Evolutionary conservation across 768 basidiomycete species (phyloP), one percentile per base, ranked within the genome.

Genomic region (Gelatoporia subvermispora): DNA sequence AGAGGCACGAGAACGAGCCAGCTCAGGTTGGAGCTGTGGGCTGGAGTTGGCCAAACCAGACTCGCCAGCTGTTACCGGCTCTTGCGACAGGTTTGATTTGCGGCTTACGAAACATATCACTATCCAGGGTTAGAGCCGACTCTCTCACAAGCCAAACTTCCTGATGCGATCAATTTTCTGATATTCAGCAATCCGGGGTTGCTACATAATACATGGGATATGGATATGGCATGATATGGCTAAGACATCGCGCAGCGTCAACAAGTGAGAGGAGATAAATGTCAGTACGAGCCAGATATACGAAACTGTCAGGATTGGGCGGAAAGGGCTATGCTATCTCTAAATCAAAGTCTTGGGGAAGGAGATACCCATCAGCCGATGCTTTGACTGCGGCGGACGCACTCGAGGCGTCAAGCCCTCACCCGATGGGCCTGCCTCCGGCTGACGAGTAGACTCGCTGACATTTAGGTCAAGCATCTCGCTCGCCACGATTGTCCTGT

Each of bases 81-180:
- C 38, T 43, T 21, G 53, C 49, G 48, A 50, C 49, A 45, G 47
- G 49, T 55, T 55, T 55, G 54, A 55, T 58, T 55, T 51, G 55
- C 55, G 48, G 56, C 57, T 58, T 58, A 58, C 57, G 50, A 53
- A 51, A 53, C 53, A 54, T 51, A 45, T 46, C 22, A 42, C 34
- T 31, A 31, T 31, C 28, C 28, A 31, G 28, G 28, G 28, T 7
- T 31, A 31, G 28, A 31, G 28, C 28, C 28, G 28, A 31, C 28
- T 31, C 28, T 31, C 28, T 31, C 28, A 31, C 28, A 31, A 31
- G 28, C 28, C 28, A 31, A 31, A n/a, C 13, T 31, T 31, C 13
- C 28, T 31, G 28, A 31, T 31, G 28, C 13, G 28, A 31, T 31
- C 28, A 31, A 31, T 31, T 31, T 7, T 31, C 13, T 31, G 28